These are phyloP conservation scores for Fragaria iinumae DNA, from an alignment of 306 rosid species.

Conservation along the genomic window DNA sequence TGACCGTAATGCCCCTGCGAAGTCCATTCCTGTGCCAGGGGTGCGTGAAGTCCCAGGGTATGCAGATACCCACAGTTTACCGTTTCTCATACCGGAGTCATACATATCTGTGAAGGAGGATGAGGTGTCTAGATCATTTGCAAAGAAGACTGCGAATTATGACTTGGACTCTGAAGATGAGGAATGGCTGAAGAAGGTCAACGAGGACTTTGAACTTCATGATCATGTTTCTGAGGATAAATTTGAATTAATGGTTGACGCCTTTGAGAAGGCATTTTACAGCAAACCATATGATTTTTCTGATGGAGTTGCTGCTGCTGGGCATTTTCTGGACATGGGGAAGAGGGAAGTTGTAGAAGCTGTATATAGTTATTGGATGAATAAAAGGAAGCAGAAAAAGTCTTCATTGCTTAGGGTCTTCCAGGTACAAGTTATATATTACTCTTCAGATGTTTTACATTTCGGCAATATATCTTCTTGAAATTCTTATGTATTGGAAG, in stretches of 20 bases:
- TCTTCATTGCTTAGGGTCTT: constrained; percentile 52
- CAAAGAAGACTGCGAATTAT: constrained; percentile 51
- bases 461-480: not conserved
- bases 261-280: constrained; percentile 62
- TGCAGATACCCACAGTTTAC: constrained; percentile 27
- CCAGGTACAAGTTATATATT: constrained; percentile 50
- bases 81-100: constrained; percentile 46
- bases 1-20: constrained; percentile 13
- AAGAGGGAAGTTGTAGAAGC: constrained; percentile 46
- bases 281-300: constrained; percentile 41
- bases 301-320: constrained; percentile 42
- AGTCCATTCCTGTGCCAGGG: constrained; percentile 68
- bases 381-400: constrained; percentile 58
- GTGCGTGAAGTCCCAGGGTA: constrained; percentile 51
- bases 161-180: constrained; percentile 91
- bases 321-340: constrained; percentile 45
- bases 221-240: constrained; percentile 48
- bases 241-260: constrained; percentile 68
- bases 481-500: not conserved
- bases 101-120: constrained; percentile 54
- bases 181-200: constrained; percentile 58
- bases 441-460: constrained; percentile 17
- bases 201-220: constrained; percentile 30
- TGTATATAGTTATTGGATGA: constrained; percentile 58
- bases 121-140: constrained; percentile 62